phyloP scores from a whole-genome alignment of 108 stramenopile genomes.

The Cylindrotheca closterium region DNA sequence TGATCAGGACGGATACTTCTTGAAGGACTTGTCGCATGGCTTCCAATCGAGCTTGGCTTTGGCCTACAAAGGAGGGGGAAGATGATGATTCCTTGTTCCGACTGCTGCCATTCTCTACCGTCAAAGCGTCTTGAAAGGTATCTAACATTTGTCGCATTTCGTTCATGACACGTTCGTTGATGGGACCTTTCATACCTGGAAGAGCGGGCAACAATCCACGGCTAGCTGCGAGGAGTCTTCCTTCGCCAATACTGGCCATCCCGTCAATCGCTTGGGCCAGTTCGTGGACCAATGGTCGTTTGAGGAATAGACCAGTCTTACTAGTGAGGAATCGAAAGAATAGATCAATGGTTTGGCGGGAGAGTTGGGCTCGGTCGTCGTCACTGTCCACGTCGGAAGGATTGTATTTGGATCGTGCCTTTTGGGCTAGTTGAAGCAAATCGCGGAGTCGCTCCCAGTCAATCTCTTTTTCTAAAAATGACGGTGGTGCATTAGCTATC shows the following conservation, averaged over 20 bases:
- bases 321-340: slow-evolving; percentile 81
- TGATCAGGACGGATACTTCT: slow-evolving; percentile 44
- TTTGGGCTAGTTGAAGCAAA: slow-evolving; percentile 73
- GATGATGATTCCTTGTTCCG: not conserved
- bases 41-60: slow-evolving; percentile 48
- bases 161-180: slow-evolving; percentile 73
- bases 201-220: slow-evolving; percentile 64
- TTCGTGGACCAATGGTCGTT: slow-evolving; percentile 83
- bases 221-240: slow-evolving; percentile 54
- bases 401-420: slow-evolving; percentile 66
- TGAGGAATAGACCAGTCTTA: slow-evolving; percentile 77
- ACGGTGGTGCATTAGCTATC: not conserved
- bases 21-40: slow-evolving; percentile 55
- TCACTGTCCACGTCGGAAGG: slow-evolving; percentile 48
- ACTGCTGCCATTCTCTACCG: slow-evolving; percentile 15
- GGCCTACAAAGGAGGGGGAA: slow-evolving; percentile 7
- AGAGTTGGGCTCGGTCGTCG: slow-evolving; percentile 44
- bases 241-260: slow-evolving; percentile 84
- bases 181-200: slow-evolving; percentile 82
- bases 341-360: slow-evolving; percentile 76
- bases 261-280: slow-evolving; percentile 84
- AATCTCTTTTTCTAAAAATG: slow-evolving; percentile 37
- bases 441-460: slow-evolving; percentile 71
- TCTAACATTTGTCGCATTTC: slow-evolving; percentile 65
- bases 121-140: slow-evolving; percentile 67